phyloP scores from a whole-genome alignment of 805 yeast genomes.

The Ogataea populi-albae region DNA sequence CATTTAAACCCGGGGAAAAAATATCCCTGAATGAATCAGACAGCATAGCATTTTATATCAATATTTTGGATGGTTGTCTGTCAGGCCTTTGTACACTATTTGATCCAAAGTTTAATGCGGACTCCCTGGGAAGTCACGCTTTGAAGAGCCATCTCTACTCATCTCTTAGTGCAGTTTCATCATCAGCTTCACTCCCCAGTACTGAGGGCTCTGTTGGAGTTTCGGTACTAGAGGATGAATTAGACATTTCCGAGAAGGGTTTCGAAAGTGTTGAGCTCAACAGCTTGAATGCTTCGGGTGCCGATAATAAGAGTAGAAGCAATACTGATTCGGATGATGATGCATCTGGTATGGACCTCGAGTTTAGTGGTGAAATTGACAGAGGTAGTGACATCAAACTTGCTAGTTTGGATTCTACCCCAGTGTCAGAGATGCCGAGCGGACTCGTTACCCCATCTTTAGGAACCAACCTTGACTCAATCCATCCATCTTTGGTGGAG shows the following conservation, averaged over 20 bases:
- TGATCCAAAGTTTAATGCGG: slow-evolving; percentile 56
- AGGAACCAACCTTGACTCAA: slow-evolving; percentile 40
- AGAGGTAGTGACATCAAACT: slow-evolving; percentile 1
- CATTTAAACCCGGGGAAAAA: slow-evolving; percentile 45
- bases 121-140: slow-evolving; percentile 27
- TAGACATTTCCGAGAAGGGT: no score
- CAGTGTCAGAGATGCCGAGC: slow-evolving; percentile 31
- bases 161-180: slow-evolving; percentile 14
- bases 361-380: slow-evolving; percentile 3
- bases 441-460: slow-evolving; percentile 27
- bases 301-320: neutral
- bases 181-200: slow-evolving; percentile 21
- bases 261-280: no score
- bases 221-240: no score
- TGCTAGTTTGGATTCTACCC: slow-evolving; percentile 16
- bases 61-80: slow-evolving; percentile 32
- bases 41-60: slow-evolving; percentile 21
- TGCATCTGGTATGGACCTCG: slow-evolving; percentile 3
- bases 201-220: neutral
- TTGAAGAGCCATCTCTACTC: slow-evolving; percentile 2
- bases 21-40: slow-evolving; percentile 26
- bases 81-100: slow-evolving; percentile 71
- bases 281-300: no score
- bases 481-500: slow-evolving; percentile 38
- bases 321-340: slow-evolving; percentile 3